phyloP scores from a whole-genome alignment of 371 early-diverging fungal genomes.

The Haplosporangium sp. region DNA sequence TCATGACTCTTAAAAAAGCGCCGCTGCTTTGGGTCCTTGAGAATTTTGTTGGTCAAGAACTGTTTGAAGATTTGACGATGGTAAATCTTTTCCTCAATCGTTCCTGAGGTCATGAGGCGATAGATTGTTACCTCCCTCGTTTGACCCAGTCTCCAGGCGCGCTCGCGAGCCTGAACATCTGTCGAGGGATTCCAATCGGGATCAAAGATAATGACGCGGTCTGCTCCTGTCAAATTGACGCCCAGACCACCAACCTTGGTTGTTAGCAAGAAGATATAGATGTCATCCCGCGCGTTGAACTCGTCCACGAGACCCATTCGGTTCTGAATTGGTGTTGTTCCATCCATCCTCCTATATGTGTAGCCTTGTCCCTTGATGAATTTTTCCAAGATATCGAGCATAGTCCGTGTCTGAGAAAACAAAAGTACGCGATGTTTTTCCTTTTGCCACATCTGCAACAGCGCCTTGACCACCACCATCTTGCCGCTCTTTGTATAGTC shows the following conservation, averaged over 20 bases:
- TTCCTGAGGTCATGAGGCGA: slow-evolving; percentile 96
- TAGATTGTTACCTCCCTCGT: slow-evolving; percentile 93
- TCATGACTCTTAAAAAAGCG: slow-evolving; percentile 88
- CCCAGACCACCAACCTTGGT: slow-evolving; percentile 98
- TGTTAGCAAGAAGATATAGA: slow-evolving; percentile 94
- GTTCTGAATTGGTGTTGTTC: slow-evolving; percentile 86
- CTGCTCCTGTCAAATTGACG: slow-evolving; percentile 95
- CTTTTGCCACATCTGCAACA: slow-evolving; percentile 88
- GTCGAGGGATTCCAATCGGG: slow-evolving; percentile 99
- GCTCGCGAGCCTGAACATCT: slow-evolving; percentile 96
- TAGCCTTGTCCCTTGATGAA: slow-evolving; percentile 67
- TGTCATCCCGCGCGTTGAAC: slow-evolving; percentile 77
- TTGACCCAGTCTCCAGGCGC: slow-evolving; percentile 98
- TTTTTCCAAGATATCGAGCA: slow-evolving; percentile 94
- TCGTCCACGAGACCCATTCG: slow-evolving; percentile 88
- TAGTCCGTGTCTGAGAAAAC: slow-evolving; percentile 96
- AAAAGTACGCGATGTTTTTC: slow-evolving; percentile 91
- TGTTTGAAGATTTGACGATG: slow-evolving; percentile 98
- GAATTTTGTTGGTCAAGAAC: slow-evolving; percentile 94
- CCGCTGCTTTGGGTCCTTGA: slow-evolving; percentile 91
- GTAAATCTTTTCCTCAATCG: slow-evolving; percentile 98
- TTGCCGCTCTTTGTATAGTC: slow-evolving; percentile 83
- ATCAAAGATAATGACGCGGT: slow-evolving; percentile 97
- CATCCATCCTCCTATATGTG: slow-evolving; percentile 94
- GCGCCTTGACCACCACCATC: slow-evolving; percentile 85